Evolutionary conservation across 2,329 filamentous ascomycete genomes (phyloP), one percentile per base, ranked within the genome.

Genomic region (Cladosporium sp.): DNA sequence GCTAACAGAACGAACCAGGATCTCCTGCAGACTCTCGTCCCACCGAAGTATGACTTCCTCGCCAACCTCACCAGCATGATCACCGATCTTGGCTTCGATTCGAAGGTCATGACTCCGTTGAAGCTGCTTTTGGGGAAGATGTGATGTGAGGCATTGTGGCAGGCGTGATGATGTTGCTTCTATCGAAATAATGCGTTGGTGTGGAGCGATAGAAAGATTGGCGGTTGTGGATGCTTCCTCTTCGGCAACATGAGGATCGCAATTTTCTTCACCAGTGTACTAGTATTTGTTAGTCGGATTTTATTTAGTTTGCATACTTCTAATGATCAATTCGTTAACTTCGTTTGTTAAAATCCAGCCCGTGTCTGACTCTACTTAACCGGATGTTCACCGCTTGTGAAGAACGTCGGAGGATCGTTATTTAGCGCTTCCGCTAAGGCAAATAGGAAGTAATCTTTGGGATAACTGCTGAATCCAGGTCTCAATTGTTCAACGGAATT

Each of bases 41-140:
- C 52, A 21, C 52, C 52, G n/a, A 18, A 33, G 10, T 29, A 31
- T 16, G 52, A 55, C 26, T 55, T 55, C 52, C 28, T 31, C 29
- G 52, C 52, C 52, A 55, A 55, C 33, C 52, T 55, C 7, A 55
- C 52, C 52, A 21, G 52, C 28, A 29, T 55, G 16, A 55, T 55
- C 26, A 55, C 52, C 18, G 52, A 31, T 55, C 52, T 55, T 33
- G 52, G 52, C 28, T 55, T 55, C 52, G 31, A 31, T 33, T 33
- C 52, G 8, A 31, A 55, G 8, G 52, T 55, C 7, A 55, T 55
- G 52, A 12, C 2, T 12, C 52, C 52, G 2, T 55, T 55, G 52
- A 55, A 29, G 28, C 23, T 31, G 8, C 52, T 55, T n/a, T 14
- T 33, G 52, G 29, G 52, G 1, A 55, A 55, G 8, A 2, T 18